phyloP scores from a whole-genome alignment of 192 early-diverging fungal species.

The Umbelopsis ramanniana region DNA sequence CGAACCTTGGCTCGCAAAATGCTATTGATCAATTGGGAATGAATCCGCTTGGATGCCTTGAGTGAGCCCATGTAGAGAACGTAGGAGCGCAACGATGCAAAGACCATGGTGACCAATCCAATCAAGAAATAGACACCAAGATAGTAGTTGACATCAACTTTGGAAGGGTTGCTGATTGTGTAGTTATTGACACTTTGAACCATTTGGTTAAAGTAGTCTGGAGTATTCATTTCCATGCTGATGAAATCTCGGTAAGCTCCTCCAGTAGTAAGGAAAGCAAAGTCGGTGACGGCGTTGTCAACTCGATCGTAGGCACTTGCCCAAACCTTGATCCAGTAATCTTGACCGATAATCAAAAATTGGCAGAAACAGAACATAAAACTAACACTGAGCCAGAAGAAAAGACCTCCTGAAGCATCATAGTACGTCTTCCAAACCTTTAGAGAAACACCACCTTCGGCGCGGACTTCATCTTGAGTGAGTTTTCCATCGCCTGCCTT shows the following conservation, averaged over 20 bases:
- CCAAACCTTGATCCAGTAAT: constrained; percentile 73
- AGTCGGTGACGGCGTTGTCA: neutral
- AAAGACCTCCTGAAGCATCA: constrained; percentile 64
- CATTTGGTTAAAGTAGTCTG: constrained; percentile 7
- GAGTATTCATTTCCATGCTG: constrained; percentile 17
- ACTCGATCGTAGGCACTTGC: constrained; percentile 40
- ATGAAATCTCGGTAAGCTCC: neutral
- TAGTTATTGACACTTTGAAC: neutral
- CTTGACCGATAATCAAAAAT: constrained; percentile 49
- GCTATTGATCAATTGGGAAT: constrained; percentile 55
- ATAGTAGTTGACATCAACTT: constrained; percentile 62
- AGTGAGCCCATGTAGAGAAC: constrained; percentile 54
- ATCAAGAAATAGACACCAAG: constrained; percentile 64
- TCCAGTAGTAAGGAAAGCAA: constrained; percentile 12
- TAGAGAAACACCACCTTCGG: constrained; percentile 75
- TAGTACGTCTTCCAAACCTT: constrained; percentile 82
- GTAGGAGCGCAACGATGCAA: constrained; percentile 46
- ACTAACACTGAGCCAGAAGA: constrained; percentile 64
- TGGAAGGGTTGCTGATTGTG: neutral
- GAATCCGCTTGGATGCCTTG: constrained; percentile 61
- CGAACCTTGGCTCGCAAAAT: constrained; percentile 74
- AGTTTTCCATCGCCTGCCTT: constrained; percentile 60
- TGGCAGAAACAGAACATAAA: constrained; percentile 51
- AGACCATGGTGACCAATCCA: constrained; percentile 48
- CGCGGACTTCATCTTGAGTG: constrained; percentile 84